These are phyloP conservation scores for Xylariaceae sp. DNA, from an alignment of 2,329 filamentous ascomycete genomes.

Conservation along the genomic window DNA sequence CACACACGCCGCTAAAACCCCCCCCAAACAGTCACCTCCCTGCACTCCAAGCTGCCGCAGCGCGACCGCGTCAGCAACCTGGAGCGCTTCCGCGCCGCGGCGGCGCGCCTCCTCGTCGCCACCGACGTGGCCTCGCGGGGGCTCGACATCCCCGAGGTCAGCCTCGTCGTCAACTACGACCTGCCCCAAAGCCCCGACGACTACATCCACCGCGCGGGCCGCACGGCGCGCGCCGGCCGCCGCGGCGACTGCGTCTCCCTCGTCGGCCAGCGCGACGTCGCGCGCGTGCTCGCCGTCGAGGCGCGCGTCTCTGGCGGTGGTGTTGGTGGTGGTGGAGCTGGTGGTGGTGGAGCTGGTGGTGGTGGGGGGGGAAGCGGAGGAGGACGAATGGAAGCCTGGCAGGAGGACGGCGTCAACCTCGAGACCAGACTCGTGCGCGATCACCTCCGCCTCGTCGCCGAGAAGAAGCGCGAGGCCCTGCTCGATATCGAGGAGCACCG, in stretches of 20 bases:
- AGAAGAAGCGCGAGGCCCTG: constrained; percentile 89
- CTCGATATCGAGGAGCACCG: constrained; percentile 87
- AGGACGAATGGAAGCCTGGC: constrained; percentile 72
- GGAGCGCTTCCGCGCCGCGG: constrained; percentile 81
- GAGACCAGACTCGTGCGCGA: constrained; percentile 82
- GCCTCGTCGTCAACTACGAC: constrained; percentile 89
- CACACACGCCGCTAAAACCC: too few species aligned
- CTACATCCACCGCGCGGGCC: constrained; percentile 93
- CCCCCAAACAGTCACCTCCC: constrained; percentile 84
- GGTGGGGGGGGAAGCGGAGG: too few species aligned
- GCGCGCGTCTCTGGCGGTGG: too few species aligned
- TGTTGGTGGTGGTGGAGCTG: too few species aligned
- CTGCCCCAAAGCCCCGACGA: constrained; percentile 93
- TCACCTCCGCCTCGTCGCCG: constrained; percentile 80
- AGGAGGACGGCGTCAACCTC: constrained; percentile 88
- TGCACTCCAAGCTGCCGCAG: constrained; percentile 84
- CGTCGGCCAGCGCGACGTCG: constrained; percentile 87
- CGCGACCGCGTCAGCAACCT: constrained; percentile 80
- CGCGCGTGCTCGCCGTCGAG: constrained; percentile 87
- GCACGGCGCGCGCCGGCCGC: constrained; percentile 87
- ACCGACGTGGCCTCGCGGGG: constrained; percentile 93
- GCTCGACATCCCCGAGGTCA: constrained; percentile 90
- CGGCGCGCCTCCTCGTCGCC: constrained; percentile 82
- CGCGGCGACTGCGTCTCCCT: constrained; percentile 77
- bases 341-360: too few species aligned